A percentile compares a stretch with the other conserved stretches of the same genome.
Conservation (phyloP, 1,139 yeast genomes). For the Debaryomyces subglobosus region DNA sequence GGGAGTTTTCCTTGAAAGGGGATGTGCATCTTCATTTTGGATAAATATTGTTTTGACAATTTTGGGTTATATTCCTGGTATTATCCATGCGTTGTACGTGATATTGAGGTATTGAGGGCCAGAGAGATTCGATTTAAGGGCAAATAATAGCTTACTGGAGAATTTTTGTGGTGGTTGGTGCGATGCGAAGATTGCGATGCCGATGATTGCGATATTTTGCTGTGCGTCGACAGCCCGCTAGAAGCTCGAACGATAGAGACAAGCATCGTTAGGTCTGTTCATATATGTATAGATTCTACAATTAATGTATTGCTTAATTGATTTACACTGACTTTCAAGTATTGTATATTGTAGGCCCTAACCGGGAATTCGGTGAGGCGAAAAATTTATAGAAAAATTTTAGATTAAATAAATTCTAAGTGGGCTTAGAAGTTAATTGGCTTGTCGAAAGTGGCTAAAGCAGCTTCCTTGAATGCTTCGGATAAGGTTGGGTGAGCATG, state of each 20-base stretch:
- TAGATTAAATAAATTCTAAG: background rate
- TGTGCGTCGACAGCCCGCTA: background rate
- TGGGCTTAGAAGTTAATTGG: conserved; percentile 71
- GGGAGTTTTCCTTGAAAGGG: conserved; percentile 73
- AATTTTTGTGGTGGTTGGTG: background rate
- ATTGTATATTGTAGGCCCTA: conserved; percentile 1
- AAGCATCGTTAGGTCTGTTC: background rate
- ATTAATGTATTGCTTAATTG: background rate
- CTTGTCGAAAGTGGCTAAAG: conserved; percentile 88
- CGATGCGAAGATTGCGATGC: background rate
- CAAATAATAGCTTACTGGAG: background rate
- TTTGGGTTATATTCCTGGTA: conserved; percentile 68
- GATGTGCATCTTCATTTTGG: conserved; percentile 58
- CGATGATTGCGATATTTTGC: background rate
- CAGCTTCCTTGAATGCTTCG: conserved; percentile 99
- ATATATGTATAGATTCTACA: background rate
- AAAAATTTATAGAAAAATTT: conserved; percentile 2
- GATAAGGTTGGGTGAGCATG: conserved; percentile 99
- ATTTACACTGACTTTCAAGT: background rate
- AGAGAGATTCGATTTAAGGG: background rate
- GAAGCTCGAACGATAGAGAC: background rate
- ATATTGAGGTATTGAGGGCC: conserved; percentile 39
- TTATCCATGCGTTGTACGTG: conserved; percentile 64
- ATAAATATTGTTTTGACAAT: conserved; percentile 63
- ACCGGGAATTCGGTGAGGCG: background rate